Percentiles rank a stretch among this genome's conserved stretches.
phyloP scores from a whole-genome alignment of 2,329 filamentous ascomycete species.

The Alternaria brassicicola region DNA sequence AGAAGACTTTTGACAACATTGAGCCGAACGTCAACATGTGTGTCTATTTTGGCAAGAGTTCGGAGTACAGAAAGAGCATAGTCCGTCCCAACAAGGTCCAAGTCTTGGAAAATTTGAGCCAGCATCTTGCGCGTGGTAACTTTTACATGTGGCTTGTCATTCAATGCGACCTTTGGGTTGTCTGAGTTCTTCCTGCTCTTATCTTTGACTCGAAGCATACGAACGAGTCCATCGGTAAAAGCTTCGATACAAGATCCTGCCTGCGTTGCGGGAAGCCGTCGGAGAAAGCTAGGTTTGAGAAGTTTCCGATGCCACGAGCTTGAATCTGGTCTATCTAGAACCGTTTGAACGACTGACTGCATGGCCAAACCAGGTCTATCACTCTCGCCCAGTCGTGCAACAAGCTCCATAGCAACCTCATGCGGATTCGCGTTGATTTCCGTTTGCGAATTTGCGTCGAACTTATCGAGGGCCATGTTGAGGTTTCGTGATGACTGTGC shows the following conservation, averaged over 20 bases:
- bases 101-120: constrained; percentile 46
- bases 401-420: constrained; percentile 29
- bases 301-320: constrained; percentile 53
- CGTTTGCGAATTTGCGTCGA: background rate
- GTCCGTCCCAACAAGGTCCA: constrained; percentile 41
- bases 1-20: constrained; percentile 46
- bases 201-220: constrained; percentile 30
- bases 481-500: constrained; percentile 21
- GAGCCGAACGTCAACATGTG: constrained; percentile 49
- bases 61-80: constrained; percentile 40
- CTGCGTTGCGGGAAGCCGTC: constrained; percentile 38
- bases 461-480: constrained; percentile 10
- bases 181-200: background rate
- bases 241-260: constrained; percentile 35
- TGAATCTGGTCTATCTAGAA: constrained; percentile 44
- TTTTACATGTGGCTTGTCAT: constrained; percentile 39
- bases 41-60: constrained; percentile 34
- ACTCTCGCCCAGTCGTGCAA: constrained; percentile 32
- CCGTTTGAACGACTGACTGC: constrained; percentile 34
- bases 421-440: constrained; percentile 23
- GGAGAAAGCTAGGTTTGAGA: constrained; percentile 41
- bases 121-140: constrained; percentile 53
- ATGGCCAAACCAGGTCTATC: constrained; percentile 42
- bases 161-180: background rate
- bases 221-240: constrained; percentile 41